These are phyloP conservation scores for Cytospora leucostoma DNA, from an alignment of 2,329 filamentous ascomycete genomes.

Conservation along the genomic window DNA sequence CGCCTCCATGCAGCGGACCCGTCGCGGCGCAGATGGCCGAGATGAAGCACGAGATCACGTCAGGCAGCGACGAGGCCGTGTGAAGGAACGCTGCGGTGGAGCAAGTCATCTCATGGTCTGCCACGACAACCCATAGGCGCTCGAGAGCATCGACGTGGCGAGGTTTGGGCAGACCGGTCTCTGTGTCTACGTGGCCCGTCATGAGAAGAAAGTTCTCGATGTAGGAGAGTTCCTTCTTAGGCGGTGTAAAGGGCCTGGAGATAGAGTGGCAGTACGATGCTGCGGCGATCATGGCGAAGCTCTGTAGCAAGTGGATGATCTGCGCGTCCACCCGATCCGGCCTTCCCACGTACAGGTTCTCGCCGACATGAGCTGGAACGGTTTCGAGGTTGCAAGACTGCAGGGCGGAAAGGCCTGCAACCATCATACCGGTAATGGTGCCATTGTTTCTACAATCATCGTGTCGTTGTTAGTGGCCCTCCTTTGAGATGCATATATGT, in stretches of 20 bases:
- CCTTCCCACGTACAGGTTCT: background rate
- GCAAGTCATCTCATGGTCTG: conserved; percentile 60
- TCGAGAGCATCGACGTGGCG: conserved; percentile 47
- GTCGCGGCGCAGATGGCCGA: conserved; percentile 54
- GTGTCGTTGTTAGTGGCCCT: too few species aligned
- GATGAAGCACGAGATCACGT: conserved; percentile 55
- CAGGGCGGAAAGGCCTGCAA: too few species aligned
- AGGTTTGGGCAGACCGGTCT: conserved; percentile 31
- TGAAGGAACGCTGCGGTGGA: conserved; percentile 57
- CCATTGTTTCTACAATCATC: too few species aligned
- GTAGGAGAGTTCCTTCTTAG: conserved; percentile 48
- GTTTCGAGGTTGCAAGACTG: background rate
- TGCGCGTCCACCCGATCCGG: background rate
- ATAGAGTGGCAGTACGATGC: background rate
- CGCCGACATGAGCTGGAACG: background rate
- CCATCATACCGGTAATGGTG: too few species aligned
- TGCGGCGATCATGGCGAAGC: background rate
- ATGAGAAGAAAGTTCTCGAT: conserved; percentile 57
- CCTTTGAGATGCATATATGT: too few species aligned
- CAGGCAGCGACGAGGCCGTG: conserved; percentile 56
- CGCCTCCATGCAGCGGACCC: conserved; percentile 58
- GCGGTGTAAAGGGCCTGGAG: conserved; percentile 43
- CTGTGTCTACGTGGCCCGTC: conserved; percentile 50
- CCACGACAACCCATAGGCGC: conserved; percentile 55
- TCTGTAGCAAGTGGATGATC: background rate